phyloP scores from a whole-genome alignment of 2,329 filamentous ascomycete species.

The Penicillium frequentans region DNA sequence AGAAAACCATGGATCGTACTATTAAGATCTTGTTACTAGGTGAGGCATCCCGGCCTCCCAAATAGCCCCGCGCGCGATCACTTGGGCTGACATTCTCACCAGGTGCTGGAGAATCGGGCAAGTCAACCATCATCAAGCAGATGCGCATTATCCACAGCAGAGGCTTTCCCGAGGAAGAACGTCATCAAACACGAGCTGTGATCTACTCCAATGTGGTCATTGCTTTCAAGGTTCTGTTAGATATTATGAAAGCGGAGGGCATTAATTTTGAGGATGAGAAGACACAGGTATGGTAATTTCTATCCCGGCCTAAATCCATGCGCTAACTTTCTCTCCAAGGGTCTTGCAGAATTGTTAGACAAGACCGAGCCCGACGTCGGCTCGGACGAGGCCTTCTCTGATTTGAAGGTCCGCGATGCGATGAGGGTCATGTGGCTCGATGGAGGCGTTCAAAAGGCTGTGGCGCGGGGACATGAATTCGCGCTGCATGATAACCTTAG shows the following conservation, averaged over 20 bases:
- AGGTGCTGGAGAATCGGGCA: conserved; percentile 95
- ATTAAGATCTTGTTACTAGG: conserved; percentile 93
- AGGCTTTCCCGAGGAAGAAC: conserved; percentile 86
- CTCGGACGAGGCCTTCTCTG: conserved; percentile 75
- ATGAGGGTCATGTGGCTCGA: conserved; percentile 86
- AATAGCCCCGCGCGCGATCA: not conserved
- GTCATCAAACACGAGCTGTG: conserved; percentile 90
- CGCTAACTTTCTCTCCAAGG: conserved; percentile 50
- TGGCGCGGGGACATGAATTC: conserved; percentile 92
- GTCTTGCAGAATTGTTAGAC: conserved; percentile 73
- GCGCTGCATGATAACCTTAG: conserved; percentile 92
- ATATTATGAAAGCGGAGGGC: conserved; percentile 83
- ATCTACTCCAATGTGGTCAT: conserved; percentile 95
- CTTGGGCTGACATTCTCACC: conserved; percentile 27
- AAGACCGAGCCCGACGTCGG: conserved; percentile 75
- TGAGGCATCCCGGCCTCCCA: conserved; percentile 46
- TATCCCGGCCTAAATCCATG: not conserved
- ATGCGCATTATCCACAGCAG: conserved; percentile 97
- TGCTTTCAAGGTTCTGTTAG: conserved; percentile 84
- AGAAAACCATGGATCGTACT: conserved; percentile 80
- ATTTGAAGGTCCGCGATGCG: conserved; percentile 62
- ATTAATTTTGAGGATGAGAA: conserved; percentile 74
- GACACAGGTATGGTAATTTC: conserved; percentile 66
- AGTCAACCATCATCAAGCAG: conserved; percentile 96
- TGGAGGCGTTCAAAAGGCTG: conserved; percentile 78